Evolutionary conservation across 805 yeast genomes (phyloP).

Genomic region (Nakazawaea siamensis): DNA sequence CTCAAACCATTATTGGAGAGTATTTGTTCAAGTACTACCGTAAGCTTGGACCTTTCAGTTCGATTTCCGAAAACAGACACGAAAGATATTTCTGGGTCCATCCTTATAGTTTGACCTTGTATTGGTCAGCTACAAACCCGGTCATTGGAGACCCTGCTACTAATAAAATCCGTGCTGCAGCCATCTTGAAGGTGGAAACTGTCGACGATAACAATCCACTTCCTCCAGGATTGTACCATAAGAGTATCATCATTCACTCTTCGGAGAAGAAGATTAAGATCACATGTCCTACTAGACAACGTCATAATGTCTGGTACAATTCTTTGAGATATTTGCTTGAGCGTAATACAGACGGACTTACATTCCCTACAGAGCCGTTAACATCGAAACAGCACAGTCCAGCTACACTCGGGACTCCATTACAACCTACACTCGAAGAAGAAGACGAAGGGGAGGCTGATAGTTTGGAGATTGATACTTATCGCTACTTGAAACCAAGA

Average conservation of each 20-base stretch:
- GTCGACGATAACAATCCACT: slow-evolving; percentile 79
- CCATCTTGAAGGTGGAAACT: background rate
- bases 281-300: slow-evolving; percentile 80
- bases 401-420: background rate
- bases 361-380: slow-evolving; percentile 16
- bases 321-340: slow-evolving; percentile 71
- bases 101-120: slow-evolving; percentile 84
- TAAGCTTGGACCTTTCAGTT: slow-evolving; percentile 64
- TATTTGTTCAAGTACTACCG: slow-evolving; percentile 79
- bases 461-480: slow-evolving; percentile 7
- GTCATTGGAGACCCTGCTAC: slow-evolving; percentile 58
- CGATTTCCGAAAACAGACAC: slow-evolving; percentile 74
- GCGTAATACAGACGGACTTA: slow-evolving; percentile 51
- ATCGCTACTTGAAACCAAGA: slow-evolving; percentile 7
- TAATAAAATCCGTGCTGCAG: slow-evolving; percentile 42
- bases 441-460: slow-evolving; percentile 2
- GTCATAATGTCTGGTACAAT: slow-evolving; percentile 89
- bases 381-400: background rate
- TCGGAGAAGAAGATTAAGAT: slow-evolving; percentile 55
- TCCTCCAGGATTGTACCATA: slow-evolving; percentile 83
- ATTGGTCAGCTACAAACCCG: slow-evolving; percentile 84
- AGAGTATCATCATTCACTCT: slow-evolving; percentile 71
- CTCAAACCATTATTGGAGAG: slow-evolving; percentile 93
- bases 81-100: slow-evolving; percentile 95
- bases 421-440: background rate